Evolutionary conservation across 1,284 basidiomycete genomes (phyloP).

Genomic region (Mycosarcoma mackinlayi): DNA sequence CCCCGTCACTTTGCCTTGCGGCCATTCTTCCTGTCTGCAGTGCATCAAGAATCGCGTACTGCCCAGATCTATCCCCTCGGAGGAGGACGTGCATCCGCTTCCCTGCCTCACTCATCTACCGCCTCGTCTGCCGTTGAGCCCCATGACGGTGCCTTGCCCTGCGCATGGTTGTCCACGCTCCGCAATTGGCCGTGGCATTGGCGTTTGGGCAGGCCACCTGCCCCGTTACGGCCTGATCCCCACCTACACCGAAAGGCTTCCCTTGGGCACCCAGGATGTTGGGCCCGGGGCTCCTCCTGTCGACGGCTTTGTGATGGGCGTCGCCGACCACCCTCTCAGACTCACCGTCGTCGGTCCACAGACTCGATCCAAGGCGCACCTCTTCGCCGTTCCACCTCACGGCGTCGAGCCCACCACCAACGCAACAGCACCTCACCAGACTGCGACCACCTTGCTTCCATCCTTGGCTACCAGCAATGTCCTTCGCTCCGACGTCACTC

Average conservation of each 20-base stretch:
- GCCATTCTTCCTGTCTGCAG: slow-evolving; percentile 57
- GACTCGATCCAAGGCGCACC: slow-evolving; percentile 41
- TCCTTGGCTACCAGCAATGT: slow-evolving; percentile 42
- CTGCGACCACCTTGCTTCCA: slow-evolving; percentile 32
- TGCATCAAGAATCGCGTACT: slow-evolving; percentile 46
- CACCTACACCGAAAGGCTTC: slow-evolving; percentile 40
- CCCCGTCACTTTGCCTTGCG: slow-evolving; percentile 59
- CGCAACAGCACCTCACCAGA: slow-evolving; percentile 3
- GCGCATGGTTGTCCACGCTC: slow-evolving; percentile 51
- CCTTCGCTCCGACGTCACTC: slow-evolving; percentile 59
- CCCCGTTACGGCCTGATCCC: slow-evolving; percentile 49
- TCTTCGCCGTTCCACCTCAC: slow-evolving; percentile 43
- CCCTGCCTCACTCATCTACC: slow-evolving; percentile 51
- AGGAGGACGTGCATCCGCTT: slow-evolving; percentile 24
- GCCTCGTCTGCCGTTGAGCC: slow-evolving; percentile 55
- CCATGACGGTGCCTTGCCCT: slow-evolving; percentile 56
- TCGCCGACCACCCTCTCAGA: slow-evolving; percentile 47
- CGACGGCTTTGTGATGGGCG: slow-evolving; percentile 61
- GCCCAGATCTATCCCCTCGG: slow-evolving; percentile 25
- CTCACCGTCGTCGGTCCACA: slow-evolving; percentile 59
- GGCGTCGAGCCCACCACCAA: slow-evolving; percentile 26
- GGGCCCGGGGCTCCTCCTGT: slow-evolving; percentile 52
- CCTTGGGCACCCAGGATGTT: slow-evolving; percentile 22
- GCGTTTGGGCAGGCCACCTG: slow-evolving; percentile 56
- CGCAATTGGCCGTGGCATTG: slow-evolving; percentile 59